Percentiles rank a stretch among this genome's conserved stretches.
phyloP scores from a whole-genome alignment of 345 rosid species.

The Hypericum androsaemum region DNA sequence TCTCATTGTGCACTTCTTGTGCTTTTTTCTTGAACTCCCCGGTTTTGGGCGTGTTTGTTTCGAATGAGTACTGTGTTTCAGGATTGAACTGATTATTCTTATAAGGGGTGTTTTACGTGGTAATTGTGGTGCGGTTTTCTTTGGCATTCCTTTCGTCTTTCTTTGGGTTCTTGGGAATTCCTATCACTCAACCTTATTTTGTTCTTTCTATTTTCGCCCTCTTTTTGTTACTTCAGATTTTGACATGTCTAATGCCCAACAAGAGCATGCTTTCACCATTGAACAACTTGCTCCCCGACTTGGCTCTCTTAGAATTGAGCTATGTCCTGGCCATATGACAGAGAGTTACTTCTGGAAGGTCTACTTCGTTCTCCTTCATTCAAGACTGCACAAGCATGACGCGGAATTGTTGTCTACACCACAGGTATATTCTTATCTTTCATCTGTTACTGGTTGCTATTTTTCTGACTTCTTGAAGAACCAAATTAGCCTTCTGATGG shows the following conservation, averaged over 20 bases:
- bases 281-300: conserved; percentile 27
- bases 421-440: conserved; percentile 13
- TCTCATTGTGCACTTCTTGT: no score
- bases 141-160: neutral
- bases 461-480: neutral
- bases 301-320: conserved; percentile 27
- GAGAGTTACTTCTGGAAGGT: conserved; percentile 30
- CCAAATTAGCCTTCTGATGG: no score
- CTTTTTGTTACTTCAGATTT: conserved; percentile 12
- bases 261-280: conserved; percentile 15
- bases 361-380: conserved; percentile 26
- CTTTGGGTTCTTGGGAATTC: neutral
- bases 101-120: neutral
- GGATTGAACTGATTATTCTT: no score
- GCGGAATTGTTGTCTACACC: conserved; percentile 21
- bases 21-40: no score
- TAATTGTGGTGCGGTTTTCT: neutral
- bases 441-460: neutral
- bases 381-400: conserved; percentile 23
- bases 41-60: no score
- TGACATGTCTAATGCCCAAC: conserved; percentile 20
- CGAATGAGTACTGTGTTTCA: no score
- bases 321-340: conserved; percentile 25
- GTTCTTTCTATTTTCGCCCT: neutral
- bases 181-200: neutral